Evolutionary conservation across 1,284 basidiomycete genomes (phyloP), one percentile per base, ranked within the genome.

Genomic region (Irpex sp.): DNA sequence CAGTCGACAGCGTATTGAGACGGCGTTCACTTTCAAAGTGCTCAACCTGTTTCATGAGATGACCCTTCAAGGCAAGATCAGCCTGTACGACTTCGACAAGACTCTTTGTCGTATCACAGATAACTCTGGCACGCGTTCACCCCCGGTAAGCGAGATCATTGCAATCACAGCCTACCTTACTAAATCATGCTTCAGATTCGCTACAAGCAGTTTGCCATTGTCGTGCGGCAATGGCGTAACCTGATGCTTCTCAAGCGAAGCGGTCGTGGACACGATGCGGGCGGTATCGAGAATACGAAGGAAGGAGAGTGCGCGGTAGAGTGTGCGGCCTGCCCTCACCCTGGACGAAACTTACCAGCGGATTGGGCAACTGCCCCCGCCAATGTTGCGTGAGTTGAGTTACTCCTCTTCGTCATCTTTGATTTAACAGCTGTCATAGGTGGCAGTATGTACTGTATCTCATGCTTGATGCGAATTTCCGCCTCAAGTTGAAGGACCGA

Each of bases 391-490:
- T 55, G n/a, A 37, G 51, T 55, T 35, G 8, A 14, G 37, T 39
- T 39, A 14, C 14, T 47, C n/a, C n/a, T n/a, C n/a, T 21, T 37
- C n/a, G 37, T 5, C 10, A 19, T 3, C 18, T 4, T 14, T 39
- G 35, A 56, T 16, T 19, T 48, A n/a, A 55, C 21, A 54, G 14
- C 18, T 9, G 19, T 39, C 47, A 4, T 58, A 73, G 71, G 12
- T 72, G 57, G 55, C 54, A 73, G 0, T 73, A 69, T 51, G 59
- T 23, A 3, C 56, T 73, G 0, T 65, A 68, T 18, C 5, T 74
- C 1, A 64, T 64, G 0, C 62, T 71, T 0, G 73, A 75, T 56
- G 70, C 71, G 0, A 73, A 71, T 57, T 75, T 75, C 59, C 58
- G 68, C 0, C 61, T 75, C 5, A 73, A 72, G 52, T 61, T 55